A percentile compares a stretch with the other conserved stretches of the same genome.
These are phyloP conservation scores for Cicer chorassanicum DNA, from an alignment of 306 rosid genomes.

Conservation along the genomic window DNA sequence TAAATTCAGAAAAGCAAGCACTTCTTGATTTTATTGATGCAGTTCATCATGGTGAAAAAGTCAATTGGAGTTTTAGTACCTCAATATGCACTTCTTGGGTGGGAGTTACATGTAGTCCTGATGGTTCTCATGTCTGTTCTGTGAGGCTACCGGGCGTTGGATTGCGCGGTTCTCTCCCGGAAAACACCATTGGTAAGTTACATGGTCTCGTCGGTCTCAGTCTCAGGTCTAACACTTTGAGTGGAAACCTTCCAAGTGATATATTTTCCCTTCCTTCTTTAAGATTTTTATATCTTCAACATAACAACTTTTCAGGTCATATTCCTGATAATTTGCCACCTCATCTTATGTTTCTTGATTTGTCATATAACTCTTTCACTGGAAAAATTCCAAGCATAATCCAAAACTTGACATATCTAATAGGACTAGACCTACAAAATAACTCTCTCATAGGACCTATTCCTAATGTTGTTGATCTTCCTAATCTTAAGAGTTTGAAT, in stretches of 20 bases:
- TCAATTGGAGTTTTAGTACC: constrained; percentile 67
- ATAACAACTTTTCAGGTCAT: constrained; percentile 68
- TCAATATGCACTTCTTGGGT: constrained; percentile 77
- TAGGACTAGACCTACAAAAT: constrained; percentile 62
- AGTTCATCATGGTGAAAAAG: constrained; percentile 72
- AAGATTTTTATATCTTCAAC: constrained; percentile 62
- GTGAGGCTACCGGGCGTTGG: constrained; percentile 79
- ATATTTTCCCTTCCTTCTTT: constrained; percentile 73
- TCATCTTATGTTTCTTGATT: constrained; percentile 63
- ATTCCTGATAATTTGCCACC: constrained; percentile 63
- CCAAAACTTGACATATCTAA: constrained; percentile 60
- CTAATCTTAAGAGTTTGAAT: constrained; percentile 62
- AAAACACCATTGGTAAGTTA: constrained; percentile 72
- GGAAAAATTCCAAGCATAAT: constrained; percentile 65
- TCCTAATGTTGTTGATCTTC: constrained; percentile 63
- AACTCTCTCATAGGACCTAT: constrained; percentile 73
- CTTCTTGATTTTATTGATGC: constrained; percentile 71
- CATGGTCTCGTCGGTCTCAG: constrained; percentile 67
- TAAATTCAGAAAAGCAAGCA: constrained; percentile 77
- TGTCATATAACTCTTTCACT: constrained; percentile 74
- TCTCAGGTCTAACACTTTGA: constrained; percentile 75
- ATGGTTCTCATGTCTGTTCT: constrained; percentile 57
- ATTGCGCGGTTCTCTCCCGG: constrained; percentile 65
- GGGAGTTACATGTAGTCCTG: constrained; percentile 67
- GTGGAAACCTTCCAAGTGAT: constrained; percentile 71